Base-by-base conservation (phyloP, 2,329 filamentous ascomycete genomes). In the Ceratocystis papillata region DNA sequence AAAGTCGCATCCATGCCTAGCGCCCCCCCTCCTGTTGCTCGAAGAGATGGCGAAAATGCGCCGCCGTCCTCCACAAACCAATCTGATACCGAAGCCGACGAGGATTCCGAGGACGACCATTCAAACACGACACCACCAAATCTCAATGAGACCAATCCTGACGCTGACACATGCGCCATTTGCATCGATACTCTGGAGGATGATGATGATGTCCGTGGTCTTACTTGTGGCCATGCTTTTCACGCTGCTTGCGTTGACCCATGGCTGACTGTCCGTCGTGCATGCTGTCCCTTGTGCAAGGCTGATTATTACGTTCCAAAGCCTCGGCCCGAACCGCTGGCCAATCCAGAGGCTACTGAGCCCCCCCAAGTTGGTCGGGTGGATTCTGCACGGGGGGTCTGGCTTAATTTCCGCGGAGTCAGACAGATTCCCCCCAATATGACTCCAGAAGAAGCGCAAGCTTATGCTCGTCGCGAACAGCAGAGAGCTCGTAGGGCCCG, bases 181-280 rank as follows among this genome's bases (percentile, higher is more conserved):
- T 99, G 94, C 75, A 87, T 99, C 70, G 94, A 99, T 73, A 87
- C 84, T 0, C 83, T 99, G 20, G 94, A 99, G 74, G 90, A 97
- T 69, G 90, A 96, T 69, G 94, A 97, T 71, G 93, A 99, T 73
- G 87, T 99, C 62, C 89, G 94, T 70, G 94, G 94, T 1, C 78
- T 99, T 68, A 91, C 90, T 3, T 99, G 94, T 73, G 94, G 94
- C n/a, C 94, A 99, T 75, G 92, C 93, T 65, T 99, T 97, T 83
- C 94, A 99, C 74, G 92, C 91, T 63, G 89, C 88, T 48, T 99
- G 94, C 73, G 84, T 99, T 62, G 94, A 99, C 71, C 94, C 94
- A 10, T 99, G 94, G 94, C 79, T 99, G 69, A 99, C 94, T 8
- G 92, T 89, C 73, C 85, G 94, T 69, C 87, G 93, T 70, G 94